Evolutionary conservation across 805 yeast species (phyloP).

Genomic region (Yamadazyma paraphyllophila): DNA sequence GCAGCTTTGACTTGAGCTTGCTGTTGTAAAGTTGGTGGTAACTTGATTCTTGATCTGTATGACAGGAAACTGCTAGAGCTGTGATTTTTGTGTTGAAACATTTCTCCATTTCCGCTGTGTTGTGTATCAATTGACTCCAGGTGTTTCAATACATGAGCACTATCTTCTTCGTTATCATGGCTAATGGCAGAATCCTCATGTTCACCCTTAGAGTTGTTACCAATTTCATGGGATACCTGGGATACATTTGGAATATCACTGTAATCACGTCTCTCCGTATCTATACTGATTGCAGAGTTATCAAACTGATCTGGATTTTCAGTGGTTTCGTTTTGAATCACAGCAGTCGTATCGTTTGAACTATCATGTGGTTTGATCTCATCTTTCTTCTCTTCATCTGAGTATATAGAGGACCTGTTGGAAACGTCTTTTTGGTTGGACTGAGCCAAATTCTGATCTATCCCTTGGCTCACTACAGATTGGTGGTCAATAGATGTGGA

Average conservation of each 20-base stretch:
- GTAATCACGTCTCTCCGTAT: slow-evolving; percentile 1
- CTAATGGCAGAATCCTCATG: neutral
- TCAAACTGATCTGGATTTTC: neutral
- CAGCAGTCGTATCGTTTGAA: neutral
- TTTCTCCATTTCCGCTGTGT: neutral
- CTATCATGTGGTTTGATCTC: neutral
- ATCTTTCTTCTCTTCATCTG: slow-evolving; percentile 12
- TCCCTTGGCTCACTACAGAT: neutral
- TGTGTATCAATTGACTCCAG: slow-evolving; percentile 8
- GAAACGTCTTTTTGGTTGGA: slow-evolving; percentile 5
- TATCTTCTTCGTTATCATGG: neutral
- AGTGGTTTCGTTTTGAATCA: slow-evolving; percentile 2
- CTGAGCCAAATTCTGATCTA: too few relatives aligned
- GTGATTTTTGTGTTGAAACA: slow-evolving; percentile 17
- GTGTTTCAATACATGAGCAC: neutral
- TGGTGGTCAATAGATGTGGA: slow-evolving; percentile 5
- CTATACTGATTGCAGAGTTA: neutral
- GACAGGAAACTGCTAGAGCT: slow-evolving; percentile 25
- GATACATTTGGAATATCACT: slow-evolving; percentile 10
- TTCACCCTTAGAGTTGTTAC: neutral
- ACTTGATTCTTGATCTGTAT: slow-evolving; percentile 31
- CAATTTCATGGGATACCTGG: slow-evolving; percentile 16
- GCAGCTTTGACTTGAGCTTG: slow-evolving; percentile 7
- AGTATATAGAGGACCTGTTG: slow-evolving; percentile 20
- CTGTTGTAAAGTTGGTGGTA: slow-evolving; percentile 29